Base-by-base conservation (phyloP, 1,284 basidiomycete species). In the Heterobasidion occidentale region DNA sequence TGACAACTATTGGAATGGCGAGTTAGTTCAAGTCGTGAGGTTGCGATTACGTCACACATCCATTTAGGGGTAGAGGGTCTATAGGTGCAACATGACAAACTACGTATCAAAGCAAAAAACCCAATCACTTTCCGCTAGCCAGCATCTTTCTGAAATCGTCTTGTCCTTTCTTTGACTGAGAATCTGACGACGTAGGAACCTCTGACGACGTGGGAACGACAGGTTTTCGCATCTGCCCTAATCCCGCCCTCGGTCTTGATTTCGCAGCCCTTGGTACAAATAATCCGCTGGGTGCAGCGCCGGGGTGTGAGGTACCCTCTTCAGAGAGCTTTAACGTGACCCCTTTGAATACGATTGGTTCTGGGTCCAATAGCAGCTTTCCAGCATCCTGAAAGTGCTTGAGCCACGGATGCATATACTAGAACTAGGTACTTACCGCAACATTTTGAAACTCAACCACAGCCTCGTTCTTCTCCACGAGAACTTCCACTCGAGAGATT, bases 61-160 rank as follows among this genome's bases (percentile, higher is more conserved):
- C 27, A 27, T 27, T 27, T 27, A 27, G 27, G 27, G 27, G 27
- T 27, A 27, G 27, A 27, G 4, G 27, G 27, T 5, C 27, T 27
- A 27, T 27, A 27, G 27, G 27, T 27, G 27, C 27, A 27, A 6
- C 6, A 27, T 27, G 27, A 27, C 27, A 27, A 27, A 27, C 27
- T 27, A 27, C 27, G 6, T 27, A 27, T 27, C 27, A 27, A 27
- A 5, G 27, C 27, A 27, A 27, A 27, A 27, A 27, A 27, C 27
- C 5, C 27, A 51, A 36, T 54, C 57, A 68, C 58, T 65, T 63
- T 17, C 65, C 63, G 44, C 70, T 66, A n/a, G 62, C 58, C 55
- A 92, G 66, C 85, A 92, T 87, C 67, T 84, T 90, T 58, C 89
- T 76, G 65, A 92, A 92, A 65, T 91, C 88, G 62, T 91, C 84